Evolutionary conservation across 148 eudicot species (phyloP).

Genomic region (Polygonum maritimum): DNA sequence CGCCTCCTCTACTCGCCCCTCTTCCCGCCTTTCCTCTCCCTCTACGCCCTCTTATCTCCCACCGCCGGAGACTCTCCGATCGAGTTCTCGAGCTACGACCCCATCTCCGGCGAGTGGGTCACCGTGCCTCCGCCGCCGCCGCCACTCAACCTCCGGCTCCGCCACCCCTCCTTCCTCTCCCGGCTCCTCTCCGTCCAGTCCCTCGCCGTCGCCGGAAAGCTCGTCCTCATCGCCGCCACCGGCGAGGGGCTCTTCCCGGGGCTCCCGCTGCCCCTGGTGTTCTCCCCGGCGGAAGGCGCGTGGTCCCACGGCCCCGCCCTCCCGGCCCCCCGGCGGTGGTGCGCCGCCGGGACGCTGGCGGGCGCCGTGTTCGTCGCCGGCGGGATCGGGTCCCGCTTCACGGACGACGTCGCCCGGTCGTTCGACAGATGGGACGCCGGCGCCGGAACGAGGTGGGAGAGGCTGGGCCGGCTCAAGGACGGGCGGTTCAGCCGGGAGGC

Average conservation of each 20-base stretch:
- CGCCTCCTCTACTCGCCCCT: constrained; percentile 46
- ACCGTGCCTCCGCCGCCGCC: constrained; percentile 44
- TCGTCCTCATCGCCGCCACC: constrained; percentile 58
- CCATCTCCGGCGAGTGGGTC: constrained; percentile 36
- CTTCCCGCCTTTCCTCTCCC: constrained; percentile 55
- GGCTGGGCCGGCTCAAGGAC: constrained; percentile 25
- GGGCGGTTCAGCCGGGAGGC: constrained; percentile 62
- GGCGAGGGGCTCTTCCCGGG: constrained; percentile 36
- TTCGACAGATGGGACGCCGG: constrained; percentile 43
- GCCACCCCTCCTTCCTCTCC: constrained; percentile 64
- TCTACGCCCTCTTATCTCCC: constrained; percentile 37
- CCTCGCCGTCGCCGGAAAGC: constrained; percentile 21
- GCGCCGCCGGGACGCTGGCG: constrained; percentile 38
- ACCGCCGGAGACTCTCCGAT: constrained; percentile 11
- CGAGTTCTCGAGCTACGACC: constrained; percentile 33
- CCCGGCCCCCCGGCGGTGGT: constrained; percentile 62
- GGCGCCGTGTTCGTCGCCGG: constrained; percentile 43
- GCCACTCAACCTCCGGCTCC: constrained; percentile 30
- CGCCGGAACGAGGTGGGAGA: constrained; percentile 29
- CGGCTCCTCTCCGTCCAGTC: constrained; percentile 63
- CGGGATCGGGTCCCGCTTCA: constrained; percentile 60
- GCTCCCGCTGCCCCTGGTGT: constrained; percentile 44
- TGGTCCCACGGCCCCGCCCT: constrained; percentile 49
- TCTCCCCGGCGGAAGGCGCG: constrained; percentile 22
- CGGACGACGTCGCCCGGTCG: constrained; percentile 34